Base-by-base conservation (phyloP, 225 moss, liverwort and hornwort species). In the Anthoceros angustus region DNA sequence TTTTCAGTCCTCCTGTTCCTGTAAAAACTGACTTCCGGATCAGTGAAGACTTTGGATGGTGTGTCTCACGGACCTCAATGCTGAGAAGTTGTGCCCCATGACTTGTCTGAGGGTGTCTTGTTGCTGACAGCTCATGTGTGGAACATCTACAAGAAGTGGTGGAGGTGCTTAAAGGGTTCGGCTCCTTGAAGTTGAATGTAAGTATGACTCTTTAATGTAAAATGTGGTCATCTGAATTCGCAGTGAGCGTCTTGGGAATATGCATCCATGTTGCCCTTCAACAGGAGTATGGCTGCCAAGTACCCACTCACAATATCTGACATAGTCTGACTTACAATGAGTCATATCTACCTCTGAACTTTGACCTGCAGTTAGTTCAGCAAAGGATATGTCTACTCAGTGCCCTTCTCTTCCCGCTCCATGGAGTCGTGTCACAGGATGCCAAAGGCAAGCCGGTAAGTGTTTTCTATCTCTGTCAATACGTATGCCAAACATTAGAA, bases 11-110 rank as follows among this genome's bases (percentile, higher is more conserved):
- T 70, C 62, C 70, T 50, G 39, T 74, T 18, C 65, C 72, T 61
- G 16, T 41, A 39, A 76, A 81, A 32, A 75, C 82, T 60, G 79
- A 76, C 39, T 84, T 86, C 63, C 63, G 75, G 32, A 73, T 90
- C 21, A 69, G 74, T 68, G 77, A 82, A 40, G 71, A 84, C 39
- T 75, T 80, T 69, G 90, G 86, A 70, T 90, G 81, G 55, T 55
- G 81, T 81, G 12, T 21, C 39, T 10, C 68, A 38, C 25, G 15
- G 2, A 15, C 50, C 41, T 64, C 25, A 21, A 68, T 38, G 9
- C 55, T 39, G 15, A 11, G 39, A 32, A 32, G 32, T 32, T 32
- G 4, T 32, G 4, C 32, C 32, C 32, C 32, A 32, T 32, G 32
- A 32, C 32, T 32, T 32, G 32, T 32, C 32, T 32, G 32, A 32